Evolutionary conservation across 805 yeast species (phyloP).

Genomic region (Teunomyces stri): DNA sequence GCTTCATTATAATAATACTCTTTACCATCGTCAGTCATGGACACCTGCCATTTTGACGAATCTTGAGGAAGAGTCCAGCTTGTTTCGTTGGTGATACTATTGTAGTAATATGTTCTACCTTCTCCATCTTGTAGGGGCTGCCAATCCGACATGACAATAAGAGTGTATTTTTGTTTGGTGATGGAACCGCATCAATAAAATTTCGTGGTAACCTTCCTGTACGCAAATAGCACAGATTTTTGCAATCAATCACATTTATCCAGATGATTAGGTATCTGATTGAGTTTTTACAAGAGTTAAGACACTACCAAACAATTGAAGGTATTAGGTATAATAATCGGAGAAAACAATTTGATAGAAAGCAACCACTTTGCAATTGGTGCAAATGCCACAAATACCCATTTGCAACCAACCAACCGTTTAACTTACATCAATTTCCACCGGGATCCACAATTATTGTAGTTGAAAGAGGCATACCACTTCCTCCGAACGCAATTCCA

Average conservation of each 20-base stretch:
- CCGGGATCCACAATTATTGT: conserved; percentile 17
- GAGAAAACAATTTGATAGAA: not conserved
- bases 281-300: not conserved
- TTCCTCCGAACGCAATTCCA: conserved; percentile 31
- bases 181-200: not conserved
- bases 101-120: conserved; percentile 72
- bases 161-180: not conserved
- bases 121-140: conserved; percentile 59
- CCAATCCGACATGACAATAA: conserved; percentile 45
- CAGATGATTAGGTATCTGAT: not conserved
- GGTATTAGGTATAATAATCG: too few species aligned
- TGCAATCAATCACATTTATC: not conserved
- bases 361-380: not conserved
- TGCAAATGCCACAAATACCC: conserved; percentile 3
- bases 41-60: conserved; percentile 37
- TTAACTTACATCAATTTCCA: conserved; percentile 6
- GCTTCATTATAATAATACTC: conserved; percentile 66
- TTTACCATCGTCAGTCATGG: conserved; percentile 52
- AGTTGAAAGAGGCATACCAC: conserved; percentile 23
- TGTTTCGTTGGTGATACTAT: conserved; percentile 61
- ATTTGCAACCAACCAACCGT: not conserved
- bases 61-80: conserved; percentile 77
- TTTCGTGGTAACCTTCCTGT: conserved; percentile 1
- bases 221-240: not conserved
- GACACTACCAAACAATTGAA: not conserved